phyloP scores from a whole-genome alignment of 192 early-diverging fungal species.

The Coemansia sp. region DNA sequence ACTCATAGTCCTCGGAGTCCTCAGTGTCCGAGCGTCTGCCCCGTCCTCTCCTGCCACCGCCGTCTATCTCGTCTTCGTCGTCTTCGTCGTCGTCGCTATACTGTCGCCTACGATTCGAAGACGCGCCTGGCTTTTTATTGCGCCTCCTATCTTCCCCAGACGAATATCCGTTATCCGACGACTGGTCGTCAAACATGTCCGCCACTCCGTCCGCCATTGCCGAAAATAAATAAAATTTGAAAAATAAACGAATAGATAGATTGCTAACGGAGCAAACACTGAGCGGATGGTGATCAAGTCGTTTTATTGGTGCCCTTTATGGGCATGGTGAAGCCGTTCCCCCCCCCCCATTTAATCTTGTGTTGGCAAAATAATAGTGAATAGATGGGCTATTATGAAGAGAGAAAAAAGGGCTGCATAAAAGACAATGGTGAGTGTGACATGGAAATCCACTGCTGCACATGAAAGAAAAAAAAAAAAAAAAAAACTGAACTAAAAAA shows the following conservation, averaged over 20 bases:
- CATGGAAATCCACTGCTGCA: not conserved
- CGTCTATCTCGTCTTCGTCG: slow-evolving; percentile 32
- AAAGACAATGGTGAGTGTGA: not conserved
- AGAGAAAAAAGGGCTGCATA: too few species aligned
- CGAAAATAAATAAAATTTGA: not conserved
- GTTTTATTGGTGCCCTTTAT: too few species aligned
- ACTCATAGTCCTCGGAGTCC: not conserved
- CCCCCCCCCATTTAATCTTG: too few species aligned
- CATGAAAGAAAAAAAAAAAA: too few species aligned
- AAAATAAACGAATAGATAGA: too few species aligned
- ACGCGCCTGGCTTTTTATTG: not conserved
- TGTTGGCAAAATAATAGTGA: too few species aligned
- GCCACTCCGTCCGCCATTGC: slow-evolving; percentile 62
- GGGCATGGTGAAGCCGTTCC: too few species aligned
- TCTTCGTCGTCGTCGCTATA: slow-evolving; percentile 28
- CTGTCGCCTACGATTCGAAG: slow-evolving; percentile 21
- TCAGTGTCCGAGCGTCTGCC: not conserved
- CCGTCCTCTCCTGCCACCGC: slow-evolving; percentile 44
- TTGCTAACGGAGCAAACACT: too few species aligned
- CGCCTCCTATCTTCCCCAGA: not conserved
- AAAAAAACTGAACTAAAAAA: not conserved
- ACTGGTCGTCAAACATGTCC: slow-evolving; percentile 69
- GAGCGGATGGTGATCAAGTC: too few species aligned
- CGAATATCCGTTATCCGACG: slow-evolving; percentile 59
- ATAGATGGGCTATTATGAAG: not conserved